Percentiles rank a stretch among this genome's conserved stretches.
Evolutionary conservation across 2,329 filamentous ascomycete species (phyloP).

Genomic region (Pezicula rhizophila): DNA sequence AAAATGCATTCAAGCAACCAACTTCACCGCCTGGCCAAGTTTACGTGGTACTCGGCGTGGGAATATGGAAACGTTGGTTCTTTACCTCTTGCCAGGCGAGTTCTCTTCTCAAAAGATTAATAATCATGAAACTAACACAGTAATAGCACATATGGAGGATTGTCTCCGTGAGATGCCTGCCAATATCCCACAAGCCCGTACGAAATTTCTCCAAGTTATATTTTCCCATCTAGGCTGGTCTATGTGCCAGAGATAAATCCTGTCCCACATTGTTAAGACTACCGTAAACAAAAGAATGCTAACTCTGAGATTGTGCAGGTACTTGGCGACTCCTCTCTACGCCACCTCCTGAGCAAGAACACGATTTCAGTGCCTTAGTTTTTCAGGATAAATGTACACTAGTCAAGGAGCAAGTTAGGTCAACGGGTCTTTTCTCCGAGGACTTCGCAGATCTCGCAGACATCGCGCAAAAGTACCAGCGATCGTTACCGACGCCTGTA

Average conservation of each 20-base stretch:
- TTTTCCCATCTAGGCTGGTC: too few relatives aligned
- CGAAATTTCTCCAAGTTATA: too few relatives aligned
- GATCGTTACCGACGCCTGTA: constrained; percentile 4
- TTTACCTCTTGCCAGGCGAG: constrained; percentile 11
- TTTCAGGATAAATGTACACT: constrained; percentile 1
- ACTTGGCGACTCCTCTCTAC: constrained; percentile 8
- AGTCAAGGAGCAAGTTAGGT: constrained; percentile 2
- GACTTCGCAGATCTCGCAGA: constrained; percentile 3
- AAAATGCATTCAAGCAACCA: constrained; percentile 8
- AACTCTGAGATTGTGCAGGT: not conserved
- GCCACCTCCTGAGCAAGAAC: not conserved
- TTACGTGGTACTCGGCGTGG: constrained; percentile 7
- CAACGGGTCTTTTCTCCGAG: constrained; percentile 3
- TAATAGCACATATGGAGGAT: constrained; percentile 11
- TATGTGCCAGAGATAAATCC: too few relatives aligned
- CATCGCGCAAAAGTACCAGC: constrained; percentile 4
- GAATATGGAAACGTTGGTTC: constrained; percentile 12
- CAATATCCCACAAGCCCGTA: not conserved
- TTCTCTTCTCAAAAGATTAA: not conserved
- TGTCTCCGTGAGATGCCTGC: constrained; percentile 4
- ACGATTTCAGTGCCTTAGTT: constrained; percentile 1
- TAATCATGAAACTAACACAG: not conserved
- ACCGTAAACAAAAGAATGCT: too few relatives aligned
- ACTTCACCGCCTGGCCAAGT: constrained; percentile 10
- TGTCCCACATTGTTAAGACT: too few relatives aligned